Percentiles rank a stretch among this genome's conserved stretches.
Conservation (phyloP, 169 alveolate genomes). For the Plasmodium inui region DNA sequence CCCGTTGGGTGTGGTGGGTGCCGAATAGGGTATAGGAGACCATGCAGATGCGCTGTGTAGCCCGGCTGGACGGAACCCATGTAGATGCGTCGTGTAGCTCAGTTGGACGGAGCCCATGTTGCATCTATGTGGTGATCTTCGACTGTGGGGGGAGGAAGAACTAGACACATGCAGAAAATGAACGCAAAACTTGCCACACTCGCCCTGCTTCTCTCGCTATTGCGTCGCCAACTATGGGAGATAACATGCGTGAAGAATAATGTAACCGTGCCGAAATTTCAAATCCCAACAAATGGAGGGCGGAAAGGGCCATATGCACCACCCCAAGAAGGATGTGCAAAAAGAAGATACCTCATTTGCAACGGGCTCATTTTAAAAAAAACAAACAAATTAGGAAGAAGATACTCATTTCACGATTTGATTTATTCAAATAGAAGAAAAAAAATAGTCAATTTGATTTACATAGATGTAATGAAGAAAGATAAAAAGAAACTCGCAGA, state of each 20-base stretch:
- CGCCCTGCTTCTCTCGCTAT: background rate
- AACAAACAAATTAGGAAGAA: background rate
- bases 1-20: slow-evolving; percentile 9
- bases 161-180: background rate
- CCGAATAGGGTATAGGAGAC: background rate
- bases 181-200: background rate
- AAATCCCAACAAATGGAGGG: background rate
- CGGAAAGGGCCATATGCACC: background rate
- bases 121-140: background rate
- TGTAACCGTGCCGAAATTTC: background rate
- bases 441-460: slow-evolving; percentile 16
- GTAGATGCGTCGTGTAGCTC: background rate
- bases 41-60: slow-evolving; percentile 4
- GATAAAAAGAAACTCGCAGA: slow-evolving; percentile 13
- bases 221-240: background rate
- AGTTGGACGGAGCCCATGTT: background rate
- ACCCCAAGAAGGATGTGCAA: background rate
- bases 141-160: background rate
- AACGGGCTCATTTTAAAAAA: slow-evolving; percentile 9
- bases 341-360: background rate
- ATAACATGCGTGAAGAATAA: slow-evolving; percentile 3
- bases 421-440: slow-evolving; percentile 43
- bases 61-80: background rate
- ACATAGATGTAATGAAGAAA: slow-evolving; percentile 34
- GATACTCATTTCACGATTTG: background rate